Evolutionary conservation across 2,329 filamentous ascomycete species (phyloP).

Genomic region (Beauveria sp.): DNA sequence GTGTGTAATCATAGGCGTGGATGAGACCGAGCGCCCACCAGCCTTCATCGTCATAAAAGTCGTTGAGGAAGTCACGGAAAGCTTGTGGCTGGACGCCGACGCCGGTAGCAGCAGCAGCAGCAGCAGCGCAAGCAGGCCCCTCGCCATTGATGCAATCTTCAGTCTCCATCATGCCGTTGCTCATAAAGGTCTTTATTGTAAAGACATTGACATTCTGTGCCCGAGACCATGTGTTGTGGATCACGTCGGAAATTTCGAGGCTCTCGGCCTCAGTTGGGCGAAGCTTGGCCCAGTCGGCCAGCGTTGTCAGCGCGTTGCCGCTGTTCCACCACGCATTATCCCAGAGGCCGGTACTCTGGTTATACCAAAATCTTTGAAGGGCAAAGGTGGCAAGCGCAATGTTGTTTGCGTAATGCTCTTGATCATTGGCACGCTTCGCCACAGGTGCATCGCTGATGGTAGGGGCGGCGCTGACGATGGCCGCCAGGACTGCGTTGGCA

Average conservation of each 20-base stretch:
- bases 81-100: conserved; percentile 8
- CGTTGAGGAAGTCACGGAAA: conserved; percentile 39
- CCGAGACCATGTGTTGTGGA: conserved; percentile 37
- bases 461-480: neutral
- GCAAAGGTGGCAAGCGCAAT: neutral
- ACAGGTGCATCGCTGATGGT: neutral
- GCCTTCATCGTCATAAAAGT: conserved; percentile 52
- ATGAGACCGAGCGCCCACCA: conserved; percentile 58
- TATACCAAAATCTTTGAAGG: conserved; percentile 43
- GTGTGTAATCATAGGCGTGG: conserved; percentile 47
- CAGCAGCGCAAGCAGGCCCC: neutral
- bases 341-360: conserved; percentile 53
- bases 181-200: conserved; percentile 30
- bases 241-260: conserved; percentile 32
- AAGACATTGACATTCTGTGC: conserved; percentile 34
- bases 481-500: neutral
- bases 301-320: conserved; percentile 56
- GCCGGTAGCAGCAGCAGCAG: neutral
- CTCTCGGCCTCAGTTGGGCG: conserved; percentile 26
- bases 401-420: neutral
- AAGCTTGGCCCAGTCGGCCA: conserved; percentile 46
- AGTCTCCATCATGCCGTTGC: conserved; percentile 29
- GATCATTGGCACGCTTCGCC: neutral
- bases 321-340: conserved; percentile 65
- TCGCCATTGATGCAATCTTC: conserved; percentile 26